These are phyloP conservation scores for Hanseniaspora uvarum DNA, from an alignment of 1,139 yeast genomes.

Conservation along the genomic window DNA sequence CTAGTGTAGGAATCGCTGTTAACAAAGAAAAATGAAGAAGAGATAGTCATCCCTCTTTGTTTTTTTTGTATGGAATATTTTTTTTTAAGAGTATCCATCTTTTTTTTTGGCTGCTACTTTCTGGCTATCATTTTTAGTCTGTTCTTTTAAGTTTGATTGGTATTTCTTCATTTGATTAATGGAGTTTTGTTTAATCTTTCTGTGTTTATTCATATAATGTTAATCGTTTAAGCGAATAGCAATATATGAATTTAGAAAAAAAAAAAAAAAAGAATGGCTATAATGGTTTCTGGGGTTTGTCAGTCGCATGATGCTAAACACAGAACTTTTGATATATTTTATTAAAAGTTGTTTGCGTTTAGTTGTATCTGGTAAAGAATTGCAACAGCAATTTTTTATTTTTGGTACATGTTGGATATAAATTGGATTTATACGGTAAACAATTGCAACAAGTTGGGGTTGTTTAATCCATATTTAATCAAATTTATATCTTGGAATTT, in stretches of 20 bases:
- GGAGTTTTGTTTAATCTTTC: not conserved
- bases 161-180: not conserved
- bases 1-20: slow-evolving; percentile 4
- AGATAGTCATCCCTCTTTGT: slow-evolving; percentile 20
- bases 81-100: slow-evolving; percentile 1
- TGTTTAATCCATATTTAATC: not conserved
- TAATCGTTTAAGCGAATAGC: too few relatives aligned
- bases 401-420: slow-evolving; percentile 6
- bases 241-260: too few relatives aligned
- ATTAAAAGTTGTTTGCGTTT: slow-evolving; percentile 16
- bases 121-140: slow-evolving; percentile 6
- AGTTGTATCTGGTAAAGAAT: slow-evolving; percentile 5
- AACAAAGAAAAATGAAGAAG: slow-evolving; percentile 19
- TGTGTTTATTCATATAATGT: not conserved
- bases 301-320: slow-evolving; percentile 17
- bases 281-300: slow-evolving; percentile 15
- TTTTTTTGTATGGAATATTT: slow-evolving; percentile 18
- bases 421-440: not conserved
- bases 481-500: not conserved
- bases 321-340: slow-evolving; percentile 4
- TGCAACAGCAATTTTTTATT: not conserved
- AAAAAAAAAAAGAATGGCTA: not conserved
- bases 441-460: not conserved
- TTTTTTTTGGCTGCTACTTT: slow-evolving; percentile 17
- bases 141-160: not conserved